Conservation (phyloP, 805 yeast genomes). For the Starmerella powellii region DNA sequence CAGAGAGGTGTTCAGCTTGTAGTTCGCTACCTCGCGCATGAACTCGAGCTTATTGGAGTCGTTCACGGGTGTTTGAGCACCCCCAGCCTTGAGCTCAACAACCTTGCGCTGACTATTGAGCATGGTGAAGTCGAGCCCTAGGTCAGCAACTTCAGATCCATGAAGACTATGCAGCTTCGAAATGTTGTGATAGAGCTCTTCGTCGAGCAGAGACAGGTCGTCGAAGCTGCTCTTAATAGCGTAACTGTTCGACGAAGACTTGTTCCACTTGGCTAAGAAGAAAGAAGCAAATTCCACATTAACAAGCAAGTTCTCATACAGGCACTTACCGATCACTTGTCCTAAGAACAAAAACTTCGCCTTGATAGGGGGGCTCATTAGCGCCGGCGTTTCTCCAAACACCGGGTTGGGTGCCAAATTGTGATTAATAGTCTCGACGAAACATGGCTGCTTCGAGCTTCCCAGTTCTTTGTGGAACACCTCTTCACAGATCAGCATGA, state of each 20-base stretch:
- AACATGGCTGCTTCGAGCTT: constrained; percentile 26
- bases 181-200: constrained; percentile 51
- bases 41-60: constrained; percentile 54
- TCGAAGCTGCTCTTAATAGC: constrained; percentile 47
- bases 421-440: constrained; percentile 39
- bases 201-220: constrained; percentile 63
- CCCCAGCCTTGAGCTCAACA: constrained; percentile 52
- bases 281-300: constrained; percentile 80
- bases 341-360: constrained; percentile 52
- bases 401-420: constrained; percentile 63
- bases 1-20: constrained; percentile 55
- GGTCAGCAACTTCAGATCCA: constrained; percentile 39
- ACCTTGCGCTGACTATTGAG: constrained; percentile 30
- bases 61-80: constrained; percentile 46
- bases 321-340: constrained; percentile 72
- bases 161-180: constrained; percentile 47
- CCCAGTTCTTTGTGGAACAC: constrained; percentile 37
- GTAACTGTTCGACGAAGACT: constrained; percentile 27
- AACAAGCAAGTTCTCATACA: constrained; percentile 68
- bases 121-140: constrained; percentile 58
- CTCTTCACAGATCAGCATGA: constrained; percentile 58
- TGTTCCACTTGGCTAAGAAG: constrained; percentile 55
- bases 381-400: constrained; percentile 21
- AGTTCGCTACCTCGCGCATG: constrained; percentile 65
- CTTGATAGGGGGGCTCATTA: constrained; percentile 4